Evolutionary conservation across 2,329 filamentous ascomycete genomes (phyloP).

Genomic region (Venturia aucupariae): DNA sequence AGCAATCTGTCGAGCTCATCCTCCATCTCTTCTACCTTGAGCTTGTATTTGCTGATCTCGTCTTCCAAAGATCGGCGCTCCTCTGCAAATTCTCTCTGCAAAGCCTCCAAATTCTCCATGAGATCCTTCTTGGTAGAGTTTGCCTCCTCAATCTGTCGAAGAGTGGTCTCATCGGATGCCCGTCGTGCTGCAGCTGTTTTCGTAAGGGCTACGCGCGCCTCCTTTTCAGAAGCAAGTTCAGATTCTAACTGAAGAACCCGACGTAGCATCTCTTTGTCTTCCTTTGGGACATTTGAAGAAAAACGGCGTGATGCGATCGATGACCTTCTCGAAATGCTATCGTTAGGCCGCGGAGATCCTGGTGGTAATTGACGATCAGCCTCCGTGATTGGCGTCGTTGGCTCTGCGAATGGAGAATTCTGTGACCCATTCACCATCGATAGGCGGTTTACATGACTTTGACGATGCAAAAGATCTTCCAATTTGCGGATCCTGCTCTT

Average conservation of each 20-base stretch:
- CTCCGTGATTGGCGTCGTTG: constrained; percentile 10
- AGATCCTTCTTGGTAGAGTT: constrained; percentile 91
- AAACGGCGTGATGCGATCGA: constrained; percentile 53
- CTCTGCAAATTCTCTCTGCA: constrained; percentile 77
- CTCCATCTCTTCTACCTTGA: constrained; percentile 77
- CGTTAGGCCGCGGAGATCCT: constrained; percentile 19
- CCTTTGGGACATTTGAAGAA: constrained; percentile 49
- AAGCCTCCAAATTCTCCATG: constrained; percentile 85
- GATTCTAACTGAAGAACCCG: constrained; percentile 62
- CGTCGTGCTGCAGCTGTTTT: constrained; percentile 31
- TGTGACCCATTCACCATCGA: constrained; percentile 13
- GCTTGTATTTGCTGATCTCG: constrained; percentile 67
- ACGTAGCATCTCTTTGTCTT: constrained; percentile 53
- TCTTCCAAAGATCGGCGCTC: constrained; percentile 76
- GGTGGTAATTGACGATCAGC: constrained; percentile 5
- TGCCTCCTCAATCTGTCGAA: constrained; percentile 68
- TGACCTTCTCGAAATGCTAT: constrained; percentile 46
- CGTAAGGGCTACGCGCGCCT: constrained; percentile 56
- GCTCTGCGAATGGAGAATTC: constrained; percentile 4
- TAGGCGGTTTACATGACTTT: constrained; percentile 50
- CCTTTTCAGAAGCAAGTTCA: constrained; percentile 66
- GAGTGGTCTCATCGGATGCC: constrained; percentile 43
- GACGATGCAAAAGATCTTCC: constrained; percentile 84
- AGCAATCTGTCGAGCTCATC: constrained; percentile 82
- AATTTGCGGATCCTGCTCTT: constrained; percentile 87